phyloP scores from a whole-genome alignment of 345 rosid species.

The Sisymbrium altissimum region DNA sequence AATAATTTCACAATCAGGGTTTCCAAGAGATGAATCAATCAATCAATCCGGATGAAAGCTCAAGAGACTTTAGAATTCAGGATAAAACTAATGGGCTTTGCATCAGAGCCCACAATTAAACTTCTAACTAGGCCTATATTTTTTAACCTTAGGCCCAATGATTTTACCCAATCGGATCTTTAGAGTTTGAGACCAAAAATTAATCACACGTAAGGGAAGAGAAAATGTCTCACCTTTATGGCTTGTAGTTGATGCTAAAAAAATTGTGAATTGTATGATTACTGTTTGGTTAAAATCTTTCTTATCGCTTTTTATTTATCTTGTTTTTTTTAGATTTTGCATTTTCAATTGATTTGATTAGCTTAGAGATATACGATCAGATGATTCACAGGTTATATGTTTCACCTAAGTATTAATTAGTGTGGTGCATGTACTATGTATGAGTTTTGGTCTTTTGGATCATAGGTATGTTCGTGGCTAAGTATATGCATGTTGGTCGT shows the following conservation, averaged over 20 bases:
- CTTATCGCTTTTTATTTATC: too few relatives aligned
- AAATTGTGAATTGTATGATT: background rate
- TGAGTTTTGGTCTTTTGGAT: background rate
- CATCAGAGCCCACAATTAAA: background rate
- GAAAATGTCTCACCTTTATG: too few relatives aligned
- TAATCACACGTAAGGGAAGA: too few relatives aligned
- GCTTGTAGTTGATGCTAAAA: too few relatives aligned
- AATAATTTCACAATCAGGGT: background rate
- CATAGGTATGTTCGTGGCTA: background rate
- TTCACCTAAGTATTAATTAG: background rate
- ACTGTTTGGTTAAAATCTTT: background rate
- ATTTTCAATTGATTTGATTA: background rate
- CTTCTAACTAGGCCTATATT: background rate
- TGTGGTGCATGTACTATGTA: background rate
- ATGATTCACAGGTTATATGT: background rate
- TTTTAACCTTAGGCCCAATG: background rate
- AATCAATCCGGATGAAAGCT: background rate
- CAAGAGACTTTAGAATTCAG: background rate
- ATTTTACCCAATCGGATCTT: background rate
- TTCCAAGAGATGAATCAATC: background rate
- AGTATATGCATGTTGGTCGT: background rate
- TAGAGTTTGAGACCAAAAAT: too few relatives aligned
- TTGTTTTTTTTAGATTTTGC: too few relatives aligned
- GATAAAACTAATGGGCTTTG: conserved; percentile 12
- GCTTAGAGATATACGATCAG: background rate